Base-by-base conservation (phyloP, 768 basidiomycete species). In the Kwoniella sp. region DNA sequence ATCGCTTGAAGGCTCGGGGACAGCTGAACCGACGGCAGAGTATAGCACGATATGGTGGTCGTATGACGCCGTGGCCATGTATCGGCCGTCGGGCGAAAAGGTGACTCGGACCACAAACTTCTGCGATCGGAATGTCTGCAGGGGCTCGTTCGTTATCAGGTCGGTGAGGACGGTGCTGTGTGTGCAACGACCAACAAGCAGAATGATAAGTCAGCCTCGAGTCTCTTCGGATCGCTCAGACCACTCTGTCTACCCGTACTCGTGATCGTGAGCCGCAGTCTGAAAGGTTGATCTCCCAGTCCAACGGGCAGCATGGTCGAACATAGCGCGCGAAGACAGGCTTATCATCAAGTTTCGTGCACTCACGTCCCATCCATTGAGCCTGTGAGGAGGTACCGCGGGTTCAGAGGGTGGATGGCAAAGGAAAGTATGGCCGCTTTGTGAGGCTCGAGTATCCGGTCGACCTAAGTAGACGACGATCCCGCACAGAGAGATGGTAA, bases 351-450 rank as follows among this genome's bases (percentile, higher is more conserved):
- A n/a, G n/a, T n/a, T n/a, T n/a, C n/a, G n/a, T n/a, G n/a, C 2
- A 72, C 79, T 66, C 61, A 82, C 81, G 76, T 77, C 57, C 71
- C 77, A 58, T 71, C 79, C 81, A 70, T 81, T 38, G 72, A 79
- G 13, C 76, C 75, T 1, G 79, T 77, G 30, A 80, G 38, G 29
- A 80, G 65, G 38, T 80, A 80, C 13, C 79, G 65, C 17, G 65
- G 58, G 28, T 69, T 69, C 11, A 51, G 50, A 9, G 79, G 77
- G 56, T 80, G 79, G 3, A 74, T 23, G 1, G 72, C 74, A 41
- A 79, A 75, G 17, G 60, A 63, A 13, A 80, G 52, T 1, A 80
- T 68, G 4, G 79, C 77, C 7, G 79, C 79, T 56, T 69, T 70
- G 61, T 77, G 76, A 1, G 73, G 76, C 55, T 73, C 52, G 3